Conservation (phyloP, 1,284 basidiomycete species). For the Apiotrichum veenhuisii region DNA sequence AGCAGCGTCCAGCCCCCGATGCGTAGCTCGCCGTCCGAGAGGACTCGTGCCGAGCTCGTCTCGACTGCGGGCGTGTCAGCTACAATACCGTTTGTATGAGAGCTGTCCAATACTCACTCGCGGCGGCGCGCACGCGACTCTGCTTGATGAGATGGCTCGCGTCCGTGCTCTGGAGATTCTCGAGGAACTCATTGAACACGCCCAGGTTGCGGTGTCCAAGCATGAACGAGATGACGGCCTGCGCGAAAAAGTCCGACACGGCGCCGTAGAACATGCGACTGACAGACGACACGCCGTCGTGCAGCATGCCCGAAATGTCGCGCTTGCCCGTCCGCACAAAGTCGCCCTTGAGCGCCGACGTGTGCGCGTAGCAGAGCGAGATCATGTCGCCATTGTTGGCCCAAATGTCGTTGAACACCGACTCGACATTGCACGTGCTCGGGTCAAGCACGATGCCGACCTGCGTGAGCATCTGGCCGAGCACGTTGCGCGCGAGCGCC, state of each 20-base stretch:
- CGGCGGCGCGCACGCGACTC: conserved; percentile 80
- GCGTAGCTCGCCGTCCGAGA: conserved; percentile 74
- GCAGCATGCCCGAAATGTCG: conserved; percentile 78
- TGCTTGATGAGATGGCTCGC: conserved; percentile 81
- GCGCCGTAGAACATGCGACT: conserved; percentile 61
- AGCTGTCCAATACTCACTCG: conserved; percentile 54
- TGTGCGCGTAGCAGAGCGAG: conserved; percentile 56
- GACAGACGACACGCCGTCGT: conserved; percentile 88
- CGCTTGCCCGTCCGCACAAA: conserved; percentile 94
- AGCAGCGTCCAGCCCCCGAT: conserved; percentile 89
- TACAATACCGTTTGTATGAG: neutral
- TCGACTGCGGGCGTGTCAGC: conserved; percentile 57
- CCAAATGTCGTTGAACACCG: conserved; percentile 89
- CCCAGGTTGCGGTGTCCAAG: conserved; percentile 73
- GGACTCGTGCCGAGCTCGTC: conserved; percentile 72
- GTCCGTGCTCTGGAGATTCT: conserved; percentile 80
- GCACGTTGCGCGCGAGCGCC: conserved; percentile 77
- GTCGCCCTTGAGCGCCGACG: conserved; percentile 77
- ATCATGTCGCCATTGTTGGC: conserved; percentile 56
- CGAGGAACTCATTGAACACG: conserved; percentile 86
- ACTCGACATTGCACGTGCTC: conserved; percentile 58
- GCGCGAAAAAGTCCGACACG: conserved; percentile 89
- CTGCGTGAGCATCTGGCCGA: conserved; percentile 75
- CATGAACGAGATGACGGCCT: conserved; percentile 89
- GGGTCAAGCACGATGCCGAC: conserved; percentile 54